phyloP scores from a whole-genome alignment of 2,329 filamentous ascomycete species.

The Xylaria polymorpha region DNA sequence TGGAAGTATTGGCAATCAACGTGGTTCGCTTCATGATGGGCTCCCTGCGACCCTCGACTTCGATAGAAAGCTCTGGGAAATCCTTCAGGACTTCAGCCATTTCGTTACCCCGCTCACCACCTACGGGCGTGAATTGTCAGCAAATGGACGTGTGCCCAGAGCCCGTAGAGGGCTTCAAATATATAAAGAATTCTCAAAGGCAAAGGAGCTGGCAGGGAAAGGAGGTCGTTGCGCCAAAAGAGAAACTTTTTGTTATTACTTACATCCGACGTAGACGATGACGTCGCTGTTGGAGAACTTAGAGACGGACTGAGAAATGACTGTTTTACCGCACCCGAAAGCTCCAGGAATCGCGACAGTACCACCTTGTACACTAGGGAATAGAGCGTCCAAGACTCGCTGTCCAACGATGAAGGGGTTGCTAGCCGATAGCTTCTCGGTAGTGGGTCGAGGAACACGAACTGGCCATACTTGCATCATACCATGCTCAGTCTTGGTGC shows the following conservation, averaged over 20 bases:
- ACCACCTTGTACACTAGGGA: constrained; percentile 95
- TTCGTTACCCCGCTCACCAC: constrained; percentile 94
- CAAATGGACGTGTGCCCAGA: not conserved
- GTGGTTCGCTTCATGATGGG: constrained; percentile 99
- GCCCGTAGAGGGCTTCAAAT: not conserved
- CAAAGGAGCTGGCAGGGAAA: not conserved
- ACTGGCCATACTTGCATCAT: constrained; percentile 99
- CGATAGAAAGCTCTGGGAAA: constrained; percentile 97
- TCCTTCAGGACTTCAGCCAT: constrained; percentile 99
- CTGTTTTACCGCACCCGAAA: constrained; percentile 99
- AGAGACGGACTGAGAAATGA: constrained; percentile 97
- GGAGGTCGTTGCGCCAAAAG: not conserved
- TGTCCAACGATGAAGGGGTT: constrained; percentile 96
- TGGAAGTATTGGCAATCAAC: constrained; percentile 98
- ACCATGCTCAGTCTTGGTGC: constrained; percentile 90
- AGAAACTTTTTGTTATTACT: constrained; percentile 6
- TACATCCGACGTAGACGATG: constrained; percentile 93
- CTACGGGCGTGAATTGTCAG: constrained; percentile 25
- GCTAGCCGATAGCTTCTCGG: constrained; percentile 90
- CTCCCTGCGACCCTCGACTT: constrained; percentile 92
- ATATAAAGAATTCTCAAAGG: not conserved
- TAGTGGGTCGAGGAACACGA: constrained; percentile 90
- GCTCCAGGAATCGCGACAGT: constrained; percentile 98
- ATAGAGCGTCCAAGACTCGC: constrained; percentile 94
- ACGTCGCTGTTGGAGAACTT: constrained; percentile 99